phyloP scores from a whole-genome alignment of 371 early-diverging fungal species.

The Rhizopus delemar region DNA sequence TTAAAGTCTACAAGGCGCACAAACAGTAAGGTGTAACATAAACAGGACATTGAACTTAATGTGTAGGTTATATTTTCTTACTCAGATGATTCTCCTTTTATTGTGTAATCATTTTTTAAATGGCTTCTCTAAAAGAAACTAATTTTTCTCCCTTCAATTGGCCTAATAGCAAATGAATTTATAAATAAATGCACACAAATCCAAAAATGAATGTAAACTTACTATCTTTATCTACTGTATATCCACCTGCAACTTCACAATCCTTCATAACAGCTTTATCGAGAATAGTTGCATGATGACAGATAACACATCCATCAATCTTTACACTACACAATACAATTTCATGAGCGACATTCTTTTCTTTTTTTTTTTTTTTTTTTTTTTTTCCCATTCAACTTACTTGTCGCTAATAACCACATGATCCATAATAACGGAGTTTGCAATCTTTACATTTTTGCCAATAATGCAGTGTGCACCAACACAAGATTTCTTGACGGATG shows the following conservation, averaged over 20 bases:
- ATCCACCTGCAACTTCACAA: conserved; percentile 85
- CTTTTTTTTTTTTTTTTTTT: not conserved
- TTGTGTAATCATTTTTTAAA: conserved; percentile 14
- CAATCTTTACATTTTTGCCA: conserved; percentile 94
- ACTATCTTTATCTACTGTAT: conserved; percentile 73
- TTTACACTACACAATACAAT: conserved; percentile 66
- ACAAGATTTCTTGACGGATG: conserved; percentile 88
- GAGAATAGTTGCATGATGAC: conserved; percentile 76
- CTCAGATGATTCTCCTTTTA: conserved; percentile 9
- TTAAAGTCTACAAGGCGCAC: too few species aligned
- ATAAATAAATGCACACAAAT: not conserved
- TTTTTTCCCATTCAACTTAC: conserved; percentile 46
- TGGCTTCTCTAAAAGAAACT: conserved; percentile 50
- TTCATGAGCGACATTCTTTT: too few species aligned
- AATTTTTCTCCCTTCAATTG: conserved; percentile 54
- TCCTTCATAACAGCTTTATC: conserved; percentile 82
- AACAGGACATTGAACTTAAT: not conserved
- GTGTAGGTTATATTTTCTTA: too few species aligned
- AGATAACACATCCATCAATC: conserved; percentile 86
- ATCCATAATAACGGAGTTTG: conserved; percentile 93
- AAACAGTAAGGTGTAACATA: not conserved
- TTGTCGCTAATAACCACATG: conserved; percentile 84
- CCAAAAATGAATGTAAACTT: conserved; percentile 21
- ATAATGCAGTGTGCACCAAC: conserved; percentile 91
- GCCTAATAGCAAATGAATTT: conserved; percentile 22